Base-by-base conservation (phyloP, 176 grass and related monocot genomes). In the Oryza brachyantha region DNA sequence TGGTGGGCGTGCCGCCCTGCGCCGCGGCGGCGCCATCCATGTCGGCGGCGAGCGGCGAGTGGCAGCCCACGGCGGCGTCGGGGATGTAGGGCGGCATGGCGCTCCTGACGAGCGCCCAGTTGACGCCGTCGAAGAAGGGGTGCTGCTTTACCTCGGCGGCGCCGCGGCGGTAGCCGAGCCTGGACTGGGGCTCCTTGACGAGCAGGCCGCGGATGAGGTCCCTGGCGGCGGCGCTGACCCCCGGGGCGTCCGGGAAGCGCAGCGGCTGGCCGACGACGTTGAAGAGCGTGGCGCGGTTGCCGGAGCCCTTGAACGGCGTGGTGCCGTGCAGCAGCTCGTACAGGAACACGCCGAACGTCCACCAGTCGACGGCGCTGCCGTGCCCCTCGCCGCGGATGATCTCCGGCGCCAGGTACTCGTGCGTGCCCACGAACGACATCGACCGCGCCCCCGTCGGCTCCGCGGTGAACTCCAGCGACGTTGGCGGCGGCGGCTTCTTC, bases 361-460 rank as follows among this genome's bases (percentile, higher is more conserved):
- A 93, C 91, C 85, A 93, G 78, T 90, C 91, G 14, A 93, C 91
- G 1, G 88, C 85, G 38, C 91, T 93, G 57, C 91, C 91, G 5
- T 93, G 91, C 1, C 91, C 91, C 75, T 93, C 91, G 19, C 91
- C 91, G 35, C 88, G 78, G 63, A 93, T 93, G 80, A 93, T 93
- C 84, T 97, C 94, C 22, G 94, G 94, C 16, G 91, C 89, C 2
- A 97, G 91, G 84, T 97, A 97, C 78, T 97, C 94, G 78, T 97
- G 94, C 35, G 94, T 97, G 66, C 94, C 94, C 36, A 97, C 94
- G 83, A 93, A 93, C 13, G 91, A 93, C 91, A 93, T 93, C 26
- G 91, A 93, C 29, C 91, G 74, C 42, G 85, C 88, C 21, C 87
- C 86, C 17, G 91, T 88, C 8, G 91, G 91, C 78, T 93, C 91